These are phyloP conservation scores for Zygosaccharomyces sapae DNA, from an alignment of 1,139 yeast genomes.

Conservation along the genomic window DNA sequence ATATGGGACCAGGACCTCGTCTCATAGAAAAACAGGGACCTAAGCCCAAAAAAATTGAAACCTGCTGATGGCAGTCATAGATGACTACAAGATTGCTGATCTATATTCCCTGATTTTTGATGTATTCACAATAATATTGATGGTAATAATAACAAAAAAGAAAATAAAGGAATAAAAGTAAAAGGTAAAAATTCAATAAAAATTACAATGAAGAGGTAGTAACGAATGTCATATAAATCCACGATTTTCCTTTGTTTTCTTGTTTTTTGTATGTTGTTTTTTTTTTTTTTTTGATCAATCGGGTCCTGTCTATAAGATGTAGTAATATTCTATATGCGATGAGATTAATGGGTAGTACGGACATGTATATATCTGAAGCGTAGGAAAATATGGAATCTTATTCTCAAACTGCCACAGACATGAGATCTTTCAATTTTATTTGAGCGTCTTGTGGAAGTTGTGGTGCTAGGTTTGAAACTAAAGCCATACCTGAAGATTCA, in stretches of 20 bases:
- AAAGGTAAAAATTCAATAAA: not conserved
- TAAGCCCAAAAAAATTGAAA: slow-evolving; percentile 11
- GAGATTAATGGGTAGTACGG: slow-evolving; percentile 1
- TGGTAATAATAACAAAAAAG: too few species aligned
- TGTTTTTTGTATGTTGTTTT: too few species aligned
- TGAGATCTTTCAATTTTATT: slow-evolving; percentile 35
- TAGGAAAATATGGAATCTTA: not conserved
- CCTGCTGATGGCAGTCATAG: slow-evolving; percentile 4
- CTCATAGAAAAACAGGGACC: slow-evolving; percentile 13
- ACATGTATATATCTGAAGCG: not conserved
- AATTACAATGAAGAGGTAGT: not conserved
- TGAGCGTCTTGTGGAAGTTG: slow-evolving; percentile 41
- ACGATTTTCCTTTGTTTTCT: not conserved
- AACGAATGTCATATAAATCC: not conserved
- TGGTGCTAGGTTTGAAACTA: slow-evolving; percentile 33
- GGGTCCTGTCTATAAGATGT: not conserved
- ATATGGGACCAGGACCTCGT: slow-evolving; percentile 3
- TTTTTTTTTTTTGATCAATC: not conserved
- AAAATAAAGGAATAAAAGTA: not conserved
- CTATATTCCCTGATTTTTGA: not conserved
- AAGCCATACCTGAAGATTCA: slow-evolving; percentile 26
- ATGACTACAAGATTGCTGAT: not conserved
- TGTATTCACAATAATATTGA: not conserved
- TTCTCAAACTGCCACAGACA: slow-evolving; percentile 8
- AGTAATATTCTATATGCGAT: slow-evolving; percentile 3